Percentiles rank a stretch among this genome's conserved stretches.
Evolutionary conservation across 164 flowering plant genomes (phyloP).

Genomic region (Paratinospora sagittata): DNA sequence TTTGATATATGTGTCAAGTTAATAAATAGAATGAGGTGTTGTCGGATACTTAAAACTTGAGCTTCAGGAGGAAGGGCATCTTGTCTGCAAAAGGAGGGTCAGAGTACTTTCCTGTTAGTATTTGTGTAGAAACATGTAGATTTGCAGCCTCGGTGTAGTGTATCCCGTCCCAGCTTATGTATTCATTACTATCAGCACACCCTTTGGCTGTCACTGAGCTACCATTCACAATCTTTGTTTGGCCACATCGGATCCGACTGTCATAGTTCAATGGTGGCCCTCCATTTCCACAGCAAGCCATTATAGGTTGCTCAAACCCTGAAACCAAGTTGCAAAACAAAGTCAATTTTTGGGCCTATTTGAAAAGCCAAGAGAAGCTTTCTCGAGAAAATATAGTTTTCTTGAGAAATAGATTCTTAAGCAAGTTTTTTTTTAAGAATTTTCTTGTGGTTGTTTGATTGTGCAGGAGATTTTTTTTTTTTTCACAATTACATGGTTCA

Average conservation of each 20-base stretch:
- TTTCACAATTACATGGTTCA: too few species aligned
- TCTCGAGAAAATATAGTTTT: too few species aligned
- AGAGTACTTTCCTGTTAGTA: constrained; percentile 72
- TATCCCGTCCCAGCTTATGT: constrained; percentile 82
- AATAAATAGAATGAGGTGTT: neutral
- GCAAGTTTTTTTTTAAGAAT: too few species aligned
- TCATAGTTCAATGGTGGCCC: constrained; percentile 74
- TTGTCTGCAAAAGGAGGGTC: constrained; percentile 58
- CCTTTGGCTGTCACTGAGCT: constrained; percentile 48
- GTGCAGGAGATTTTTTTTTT: too few species aligned
- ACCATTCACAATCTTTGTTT: constrained; percentile 58
- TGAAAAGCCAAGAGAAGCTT: too few species aligned
- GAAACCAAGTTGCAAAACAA: constrained; percentile 16
- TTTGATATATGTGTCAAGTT: neutral
- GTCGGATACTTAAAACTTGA: constrained; percentile 34
- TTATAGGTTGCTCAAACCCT: constrained; percentile 66
- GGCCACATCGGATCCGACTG: constrained; percentile 54
- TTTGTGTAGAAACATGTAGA: constrained; percentile 49
- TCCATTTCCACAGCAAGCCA: constrained; percentile 81
- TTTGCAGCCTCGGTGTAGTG: constrained; percentile 92
- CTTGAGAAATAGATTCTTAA: too few species aligned
- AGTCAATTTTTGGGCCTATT: neutral
- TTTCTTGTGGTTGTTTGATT: too few species aligned
- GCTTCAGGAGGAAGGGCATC: constrained; percentile 51
- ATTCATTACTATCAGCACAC: constrained; percentile 50